Evolutionary conservation across 768 basidiomycete species (phyloP).

Genomic region (Pleurotus tuber-regium): DNA sequence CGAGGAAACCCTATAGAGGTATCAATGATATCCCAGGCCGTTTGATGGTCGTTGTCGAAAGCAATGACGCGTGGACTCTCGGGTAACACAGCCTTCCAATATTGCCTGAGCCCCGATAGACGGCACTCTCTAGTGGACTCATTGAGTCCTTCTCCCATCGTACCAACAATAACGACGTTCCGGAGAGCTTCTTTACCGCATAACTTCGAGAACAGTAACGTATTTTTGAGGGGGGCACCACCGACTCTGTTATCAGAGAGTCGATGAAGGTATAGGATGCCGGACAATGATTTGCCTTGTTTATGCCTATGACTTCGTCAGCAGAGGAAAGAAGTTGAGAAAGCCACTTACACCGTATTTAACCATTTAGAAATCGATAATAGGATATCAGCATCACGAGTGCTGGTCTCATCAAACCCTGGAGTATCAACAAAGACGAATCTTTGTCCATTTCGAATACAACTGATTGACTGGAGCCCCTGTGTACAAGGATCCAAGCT

Average conservation of each 20-base stretch:
- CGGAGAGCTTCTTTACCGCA: constrained; percentile 30
- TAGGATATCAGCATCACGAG: not conserved
- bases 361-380: not conserved
- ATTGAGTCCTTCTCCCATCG: constrained; percentile 35
- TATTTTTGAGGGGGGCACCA: constrained; percentile 7
- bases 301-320: too few relatives aligned
- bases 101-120: constrained; percentile 26
- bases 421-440: not conserved
- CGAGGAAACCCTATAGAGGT: constrained; percentile 18
- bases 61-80: constrained; percentile 35
- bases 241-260: constrained; percentile 15
- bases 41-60: constrained; percentile 29
- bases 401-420: not conserved
- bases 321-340: too few relatives aligned
- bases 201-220: constrained; percentile 13
- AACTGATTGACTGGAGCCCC: constrained; percentile 17
- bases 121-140: not conserved
- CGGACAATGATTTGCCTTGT: too few relatives aligned
- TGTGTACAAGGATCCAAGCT: constrained; percentile 21
- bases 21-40: constrained; percentile 35
- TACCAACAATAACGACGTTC: constrained; percentile 48
- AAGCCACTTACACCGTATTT: too few relatives aligned
- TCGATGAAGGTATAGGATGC: constrained; percentile 20
- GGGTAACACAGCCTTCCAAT: constrained; percentile 42
- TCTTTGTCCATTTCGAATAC: not conserved